Evolutionary conservation across 2,329 filamentous ascomycete species (phyloP), one percentile per base, ranked within the genome.

Genomic region (Aspergillus alliaceus): DNA sequence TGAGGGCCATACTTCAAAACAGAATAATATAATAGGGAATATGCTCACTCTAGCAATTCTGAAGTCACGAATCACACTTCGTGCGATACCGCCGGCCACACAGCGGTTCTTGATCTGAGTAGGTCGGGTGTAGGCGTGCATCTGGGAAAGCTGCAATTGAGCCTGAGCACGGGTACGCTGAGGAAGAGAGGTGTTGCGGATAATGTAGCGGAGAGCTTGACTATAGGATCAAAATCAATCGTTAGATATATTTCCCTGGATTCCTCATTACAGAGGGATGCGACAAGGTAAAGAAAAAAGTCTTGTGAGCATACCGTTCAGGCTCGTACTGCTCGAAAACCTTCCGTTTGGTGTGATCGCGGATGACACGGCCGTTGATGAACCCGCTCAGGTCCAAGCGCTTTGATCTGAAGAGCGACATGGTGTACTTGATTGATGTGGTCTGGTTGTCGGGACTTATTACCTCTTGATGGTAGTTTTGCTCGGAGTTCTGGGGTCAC

Each of bases 311-410:
- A 46, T 81, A 96, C 93, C 93, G 89, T 79, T 97, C 90, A 4
- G 92, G 86, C 80, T 99, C 95, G 72, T 89, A 81, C 73, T 91
- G 83, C 72, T 89, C 90, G 70, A 93, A 97, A 58, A 92, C 90
- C 80, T 96, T 93, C 69, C 95, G 90, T 85, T 98, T 99, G 54
- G 92, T 93, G 80, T 98, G 91, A 77, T 99, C 95, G 69, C 95
- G 91, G 73, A 99, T 89, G 65, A 90, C 85, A 65, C 89, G 88
- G 74, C 89, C 86, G 72, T 97, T 97, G 79, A 96, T 77, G 72
- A 90, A 96, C 73, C 91, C 91, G 74, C 90, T 88, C 66, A 98
- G 80, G 68, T 98, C 92, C 66, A 97, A 87, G 82, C 88, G 93
- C 79, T 96, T 96, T 31, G 92, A 83, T 68, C 92, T 84, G 78